phyloP scores from a whole-genome alignment of 352 stramenopile genomes.

The Phytophthora tentaculata region DNA sequence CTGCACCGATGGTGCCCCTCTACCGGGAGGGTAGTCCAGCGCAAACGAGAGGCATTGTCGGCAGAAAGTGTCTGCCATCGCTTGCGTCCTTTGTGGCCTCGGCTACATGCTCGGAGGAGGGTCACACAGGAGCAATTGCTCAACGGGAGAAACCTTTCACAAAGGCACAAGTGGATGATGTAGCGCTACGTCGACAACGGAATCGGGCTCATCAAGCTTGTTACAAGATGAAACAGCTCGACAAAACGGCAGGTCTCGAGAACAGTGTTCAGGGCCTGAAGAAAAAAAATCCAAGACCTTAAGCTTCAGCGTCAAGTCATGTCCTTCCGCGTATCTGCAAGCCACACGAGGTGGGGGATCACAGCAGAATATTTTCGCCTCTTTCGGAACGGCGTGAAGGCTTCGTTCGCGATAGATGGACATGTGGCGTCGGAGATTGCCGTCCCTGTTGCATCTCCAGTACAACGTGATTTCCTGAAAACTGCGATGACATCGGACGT shows the following conservation, averaged over 20 bases:
- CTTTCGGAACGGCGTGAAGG: not conserved
- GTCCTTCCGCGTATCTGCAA: not conserved
- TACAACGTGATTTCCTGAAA: not conserved
- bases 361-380: not conserved
- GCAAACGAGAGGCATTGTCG: no score
- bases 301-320: conserved; percentile 7
- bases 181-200: conserved; percentile 11
- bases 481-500: not conserved
- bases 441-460: not conserved
- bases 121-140: not conserved
- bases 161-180: not conserved
- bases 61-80: not conserved
- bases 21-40: no score
- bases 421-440: not conserved
- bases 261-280: not conserved
- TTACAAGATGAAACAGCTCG: conserved; percentile 19
- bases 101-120: not conserved
- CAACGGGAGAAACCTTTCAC: not conserved
- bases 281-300: conserved; percentile 12
- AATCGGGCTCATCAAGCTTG: conserved; percentile 22
- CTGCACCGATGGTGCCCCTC: no score
- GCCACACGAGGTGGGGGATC: not conserved
- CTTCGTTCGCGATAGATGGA: not conserved
- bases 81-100: not conserved
- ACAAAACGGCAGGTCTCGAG: conserved; percentile 17